These are phyloP conservation scores for Pichia sp. DNA, from an alignment of 1,139 yeast species.

Conservation along the genomic window DNA sequence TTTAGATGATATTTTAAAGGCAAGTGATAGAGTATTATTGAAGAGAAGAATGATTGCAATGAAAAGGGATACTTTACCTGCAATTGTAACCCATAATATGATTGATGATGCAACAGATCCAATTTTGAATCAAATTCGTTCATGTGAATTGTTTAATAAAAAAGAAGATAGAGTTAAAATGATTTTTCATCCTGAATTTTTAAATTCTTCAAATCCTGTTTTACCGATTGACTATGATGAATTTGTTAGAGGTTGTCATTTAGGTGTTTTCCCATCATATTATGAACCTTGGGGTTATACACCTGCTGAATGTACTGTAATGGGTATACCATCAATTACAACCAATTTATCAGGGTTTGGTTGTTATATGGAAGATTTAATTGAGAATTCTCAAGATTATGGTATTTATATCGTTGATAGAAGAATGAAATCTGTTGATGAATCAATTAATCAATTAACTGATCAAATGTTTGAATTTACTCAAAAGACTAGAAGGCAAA, in stretches of 20 bases:
- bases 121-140: constrained; percentile 81
- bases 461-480: constrained; percentile 87
- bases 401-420: constrained; percentile 97
- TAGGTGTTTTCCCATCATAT: constrained; percentile 97
- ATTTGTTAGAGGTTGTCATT: constrained; percentile 94
- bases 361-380: constrained; percentile 96
- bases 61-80: constrained; percentile 83
- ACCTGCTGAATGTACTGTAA: constrained; percentile 98
- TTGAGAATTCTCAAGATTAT: constrained; percentile 89
- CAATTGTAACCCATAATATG: constrained; percentile 98
- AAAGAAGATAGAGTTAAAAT: constrained; percentile 90
- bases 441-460: constrained; percentile 83
- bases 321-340: constrained; percentile 99
- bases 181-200: constrained; percentile 95
- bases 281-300: constrained; percentile 99
- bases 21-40: constrained; percentile 81
- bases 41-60: constrained; percentile 92
- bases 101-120: constrained; percentile 88
- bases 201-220: constrained; percentile 91
- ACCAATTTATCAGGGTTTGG: constrained; percentile 96
- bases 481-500: constrained; percentile 85
- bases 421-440: constrained; percentile 88
- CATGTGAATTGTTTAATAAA: constrained; percentile 83
- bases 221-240: constrained; percentile 93
- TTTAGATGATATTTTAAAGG: constrained; percentile 75